Evolutionary conservation across 2,329 filamentous ascomycete species (phyloP).

Genomic region (Sarocladium strictum): DNA sequence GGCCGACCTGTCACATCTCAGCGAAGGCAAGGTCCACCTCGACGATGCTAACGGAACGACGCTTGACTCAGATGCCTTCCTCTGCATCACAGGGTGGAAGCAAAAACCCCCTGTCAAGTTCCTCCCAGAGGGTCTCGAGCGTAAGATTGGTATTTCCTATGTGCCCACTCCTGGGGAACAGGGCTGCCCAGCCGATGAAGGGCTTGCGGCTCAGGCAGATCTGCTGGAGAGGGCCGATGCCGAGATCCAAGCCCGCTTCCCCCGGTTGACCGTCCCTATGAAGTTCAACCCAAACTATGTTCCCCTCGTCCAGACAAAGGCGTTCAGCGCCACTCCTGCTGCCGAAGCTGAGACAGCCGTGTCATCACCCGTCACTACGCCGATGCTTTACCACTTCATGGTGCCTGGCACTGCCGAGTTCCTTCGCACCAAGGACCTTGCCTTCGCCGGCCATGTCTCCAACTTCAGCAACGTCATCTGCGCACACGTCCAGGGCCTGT

Average conservation of each 20-base stretch:
- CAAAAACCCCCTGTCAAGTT: conserved; percentile 47
- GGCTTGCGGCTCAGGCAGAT: conserved; percentile 28
- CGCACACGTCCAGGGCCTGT: conserved; percentile 49
- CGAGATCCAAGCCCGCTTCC: conserved; percentile 48
- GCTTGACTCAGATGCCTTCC: conserved; percentile 43
- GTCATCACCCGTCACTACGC: conserved; percentile 21
- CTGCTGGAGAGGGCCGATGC: conserved; percentile 40
- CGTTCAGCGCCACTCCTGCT: conserved; percentile 1
- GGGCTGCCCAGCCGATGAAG: conserved; percentile 13
- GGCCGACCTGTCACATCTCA: conserved; percentile 42
- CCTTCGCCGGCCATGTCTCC: conserved; percentile 38
- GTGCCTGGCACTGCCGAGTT: conserved; percentile 33
- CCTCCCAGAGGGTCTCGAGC: conserved; percentile 38
- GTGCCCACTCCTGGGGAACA: conserved; percentile 15
- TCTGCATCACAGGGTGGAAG: conserved; percentile 56
- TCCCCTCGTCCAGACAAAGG: conserved; percentile 34
- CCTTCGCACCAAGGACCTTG: conserved; percentile 30
- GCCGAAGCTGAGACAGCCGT: conserved; percentile 14
- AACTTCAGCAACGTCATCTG: conserved; percentile 36
- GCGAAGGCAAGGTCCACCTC: conserved; percentile 41
- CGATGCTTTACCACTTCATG: conserved; percentile 41
- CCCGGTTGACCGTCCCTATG: conserved; percentile 37
- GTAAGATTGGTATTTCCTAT: conserved; percentile 44
- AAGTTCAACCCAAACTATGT: conserved; percentile 37
- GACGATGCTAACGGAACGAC: conserved; percentile 33